phyloP scores from a whole-genome alignment of 2,329 filamentous ascomycete species.

The Myriosclerotinia curreyana region DNA sequence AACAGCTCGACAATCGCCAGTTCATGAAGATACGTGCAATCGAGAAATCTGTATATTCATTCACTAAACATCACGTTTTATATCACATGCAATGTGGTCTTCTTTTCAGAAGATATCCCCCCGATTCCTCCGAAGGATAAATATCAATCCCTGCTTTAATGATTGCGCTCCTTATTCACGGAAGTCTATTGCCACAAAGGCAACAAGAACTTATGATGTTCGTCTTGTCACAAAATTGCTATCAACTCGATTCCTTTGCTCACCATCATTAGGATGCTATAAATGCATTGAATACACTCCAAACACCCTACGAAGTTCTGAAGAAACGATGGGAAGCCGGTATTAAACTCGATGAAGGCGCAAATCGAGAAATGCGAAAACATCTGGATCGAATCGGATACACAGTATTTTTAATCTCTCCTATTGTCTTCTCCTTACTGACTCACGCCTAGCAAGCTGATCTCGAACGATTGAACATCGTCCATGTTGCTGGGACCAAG shows the following conservation, averaged over 20 bases:
- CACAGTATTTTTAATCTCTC: constrained; percentile 44
- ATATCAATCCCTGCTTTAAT: not conserved
- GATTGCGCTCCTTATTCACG: not conserved
- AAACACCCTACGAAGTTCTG: constrained; percentile 80
- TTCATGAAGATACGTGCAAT: not conserved
- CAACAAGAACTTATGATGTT: constrained; percentile 29
- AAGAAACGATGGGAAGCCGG: constrained; percentile 76
- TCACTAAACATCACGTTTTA: constrained; percentile 1
- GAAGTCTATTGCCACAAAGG: constrained; percentile 14
- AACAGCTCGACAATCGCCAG: not conserved
- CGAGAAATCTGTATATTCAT: not conserved
- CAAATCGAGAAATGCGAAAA: constrained; percentile 74
- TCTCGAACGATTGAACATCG: constrained; percentile 58
- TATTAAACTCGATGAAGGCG: constrained; percentile 63
- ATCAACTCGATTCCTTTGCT: constrained; percentile 9
- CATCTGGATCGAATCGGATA: constrained; percentile 79
- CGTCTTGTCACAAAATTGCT: constrained; percentile 2
- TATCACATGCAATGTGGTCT: constrained; percentile 1
- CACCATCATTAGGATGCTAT: constrained; percentile 68
- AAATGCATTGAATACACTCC: constrained; percentile 79
- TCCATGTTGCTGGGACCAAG: constrained; percentile 74
- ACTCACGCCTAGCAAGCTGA: constrained; percentile 31
- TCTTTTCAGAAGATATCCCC: not conserved
- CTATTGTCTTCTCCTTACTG: not conserved
- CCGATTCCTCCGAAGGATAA: not conserved